Base-by-base conservation (phyloP, 371 early-diverging fungal genomes). In the Lichtheimia hyalospora region DNA sequence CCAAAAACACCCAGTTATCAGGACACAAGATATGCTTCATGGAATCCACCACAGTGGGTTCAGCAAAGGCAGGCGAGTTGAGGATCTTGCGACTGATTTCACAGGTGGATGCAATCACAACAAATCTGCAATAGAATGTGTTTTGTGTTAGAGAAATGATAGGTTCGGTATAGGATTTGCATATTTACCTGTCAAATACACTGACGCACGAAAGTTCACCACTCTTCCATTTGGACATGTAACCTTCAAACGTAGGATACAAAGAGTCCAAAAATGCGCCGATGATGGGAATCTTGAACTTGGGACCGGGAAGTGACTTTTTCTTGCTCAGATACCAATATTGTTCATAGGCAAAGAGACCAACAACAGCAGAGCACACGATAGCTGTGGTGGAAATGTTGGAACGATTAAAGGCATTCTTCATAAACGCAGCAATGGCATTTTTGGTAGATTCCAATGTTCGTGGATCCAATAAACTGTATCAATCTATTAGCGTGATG, bases 231-330 rank as follows among this genome's bases (percentile, higher is more conserved):
- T 81, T 81, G 54, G 64, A 67, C 73, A 81, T 73, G 28, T 81
- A 81, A 6, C 81, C 81, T 54, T 81, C 81, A 67, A 81, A 81
- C 6, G 81, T 81, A 40, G 81, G 81, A 49, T 81, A 70, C n/a
- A 81, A 65, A 24, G 81, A 81, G 50, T 81, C 81, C 58, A 74
- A 68, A 42, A 81, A 74, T n/a, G 81, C 77, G 52, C 81, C 81
- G 48, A 81, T 81, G 51, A 81, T 71, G 24, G 81, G 81, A 27
- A 77, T 72, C 55, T 81, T 81, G 46, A 75, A 68, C 41, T 55
- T 61, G 16, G 81, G 81, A 24, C 81, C 81, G n/a, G 81, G 81
- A 20, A 81, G 64, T 21, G 68, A 64, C 54, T 77, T 71, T 58
- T 81, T 81, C 62, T 81, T 81, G 62, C 65, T 65, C n/a, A 75